These are phyloP conservation scores for Ophiosphaerella narmari DNA, from an alignment of 2,329 filamentous ascomycete species.

Conservation along the genomic window DNA sequence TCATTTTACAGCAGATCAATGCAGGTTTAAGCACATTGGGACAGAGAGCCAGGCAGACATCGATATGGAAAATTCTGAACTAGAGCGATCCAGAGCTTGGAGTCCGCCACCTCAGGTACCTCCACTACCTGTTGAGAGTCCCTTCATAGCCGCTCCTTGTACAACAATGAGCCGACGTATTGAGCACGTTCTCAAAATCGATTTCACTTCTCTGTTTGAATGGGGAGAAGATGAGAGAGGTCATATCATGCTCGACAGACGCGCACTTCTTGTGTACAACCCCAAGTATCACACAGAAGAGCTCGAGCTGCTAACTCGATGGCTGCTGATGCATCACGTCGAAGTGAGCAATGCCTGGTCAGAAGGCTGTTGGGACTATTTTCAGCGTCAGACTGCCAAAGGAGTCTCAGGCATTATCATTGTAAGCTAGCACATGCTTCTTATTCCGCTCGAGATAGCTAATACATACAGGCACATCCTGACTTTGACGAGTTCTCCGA, in stretches of 20 bases:
- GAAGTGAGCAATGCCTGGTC: conserved; percentile 29
- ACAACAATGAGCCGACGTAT: conserved; percentile 23
- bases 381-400: conserved; percentile 20
- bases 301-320: conserved; percentile 36
- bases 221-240: conserved; percentile 8
- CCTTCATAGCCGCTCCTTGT: background rate
- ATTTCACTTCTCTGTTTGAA: conserved; percentile 31
- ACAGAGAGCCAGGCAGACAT: too few relatives aligned
- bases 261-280: conserved; percentile 36
- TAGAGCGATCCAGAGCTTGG: too few relatives aligned
- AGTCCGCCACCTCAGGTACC: background rate
- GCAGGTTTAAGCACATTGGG: conserved; percentile 11
- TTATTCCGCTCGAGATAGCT: conserved; percentile 3
- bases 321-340: conserved; percentile 37
- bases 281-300: conserved; percentile 34
- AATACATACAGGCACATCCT: conserved; percentile 28
- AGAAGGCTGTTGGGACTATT: conserved; percentile 32
- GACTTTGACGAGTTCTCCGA: conserved; percentile 37
- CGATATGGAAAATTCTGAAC: too few relatives aligned
- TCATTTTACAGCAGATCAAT: conserved; percentile 6
- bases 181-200: conserved; percentile 19
- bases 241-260: conserved; percentile 16
- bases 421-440: conserved; percentile 13
- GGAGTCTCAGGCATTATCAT: conserved; percentile 35
- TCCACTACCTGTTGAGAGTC: background rate